Percentiles rank a stretch among this genome's conserved stretches.
phyloP scores from a whole-genome alignment of 305 asterid species.

The Plantago lanceolata region DNA sequence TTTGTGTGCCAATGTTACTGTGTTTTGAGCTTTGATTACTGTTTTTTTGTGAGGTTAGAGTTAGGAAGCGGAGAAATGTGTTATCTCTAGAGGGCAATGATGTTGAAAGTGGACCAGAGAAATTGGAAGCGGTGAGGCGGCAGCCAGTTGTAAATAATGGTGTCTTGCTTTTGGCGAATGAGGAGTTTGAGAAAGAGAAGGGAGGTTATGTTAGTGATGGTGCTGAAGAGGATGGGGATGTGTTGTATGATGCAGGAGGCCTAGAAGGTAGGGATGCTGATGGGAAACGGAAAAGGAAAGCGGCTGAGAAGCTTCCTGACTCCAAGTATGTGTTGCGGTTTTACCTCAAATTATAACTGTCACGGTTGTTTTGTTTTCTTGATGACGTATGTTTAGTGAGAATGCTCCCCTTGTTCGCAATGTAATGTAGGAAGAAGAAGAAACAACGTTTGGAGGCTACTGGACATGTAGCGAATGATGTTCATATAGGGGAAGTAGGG shows the following conservation, averaged over 20 bases:
- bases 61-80: constrained; percentile 45
- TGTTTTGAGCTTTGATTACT: no score
- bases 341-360: constrained; percentile 11
- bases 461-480: constrained; percentile 3
- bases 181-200: constrained; percentile 26
- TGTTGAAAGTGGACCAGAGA: constrained; percentile 32
- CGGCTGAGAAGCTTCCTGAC: constrained; percentile 42
- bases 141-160: constrained; percentile 34
- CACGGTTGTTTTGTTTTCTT: background rate
- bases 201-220: constrained; percentile 59
- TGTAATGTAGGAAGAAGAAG: constrained; percentile 59
- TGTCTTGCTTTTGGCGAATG: constrained; percentile 61
- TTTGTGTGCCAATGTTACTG: constrained; percentile 3
- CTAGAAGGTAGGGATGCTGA: constrained; percentile 21
- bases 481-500: constrained; percentile 4
- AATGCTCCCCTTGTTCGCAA: background rate
- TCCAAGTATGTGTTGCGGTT: constrained; percentile 41
- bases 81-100: constrained; percentile 41
- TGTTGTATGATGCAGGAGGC: constrained; percentile 15
- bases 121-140: constrained; percentile 42
- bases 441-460: constrained; percentile 33
- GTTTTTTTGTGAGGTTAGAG: constrained; percentile 46
- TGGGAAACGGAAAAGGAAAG: constrained; percentile 62
- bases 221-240: constrained; percentile 26
- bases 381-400: background rate